A percentile compares a stretch with the other conserved stretches of the same genome.
Conservation (phyloP, 768 basidiomycete genomes). For the Boletus rubropictus region DNA sequence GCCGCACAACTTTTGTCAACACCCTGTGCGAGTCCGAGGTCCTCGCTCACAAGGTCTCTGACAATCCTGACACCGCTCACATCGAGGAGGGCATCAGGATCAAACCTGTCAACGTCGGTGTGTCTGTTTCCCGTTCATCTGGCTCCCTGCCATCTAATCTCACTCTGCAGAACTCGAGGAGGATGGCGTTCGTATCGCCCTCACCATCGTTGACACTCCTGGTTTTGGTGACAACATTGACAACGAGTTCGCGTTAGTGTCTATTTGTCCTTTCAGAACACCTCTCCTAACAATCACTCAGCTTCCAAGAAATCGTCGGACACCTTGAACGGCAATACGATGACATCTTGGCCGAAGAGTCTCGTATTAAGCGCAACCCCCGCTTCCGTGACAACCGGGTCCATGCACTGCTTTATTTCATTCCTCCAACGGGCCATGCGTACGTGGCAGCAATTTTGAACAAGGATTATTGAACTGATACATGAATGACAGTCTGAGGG, state of each 20-base stretch:
- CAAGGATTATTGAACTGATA: not conserved
- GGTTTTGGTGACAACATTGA: constrained; percentile 99
- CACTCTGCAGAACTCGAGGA: constrained; percentile 80
- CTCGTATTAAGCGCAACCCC: constrained; percentile 98
- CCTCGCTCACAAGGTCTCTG: constrained; percentile 78
- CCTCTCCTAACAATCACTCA: constrained; percentile 28
- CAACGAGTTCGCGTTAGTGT: constrained; percentile 91
- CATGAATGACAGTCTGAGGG: constrained; percentile 59
- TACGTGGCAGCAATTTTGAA: constrained; percentile 38
- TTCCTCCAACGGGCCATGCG: constrained; percentile 97
- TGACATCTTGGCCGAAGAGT: constrained; percentile 97
- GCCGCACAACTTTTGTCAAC: constrained; percentile 98
- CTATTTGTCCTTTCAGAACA: constrained; percentile 3
- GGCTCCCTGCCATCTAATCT: not conserved
- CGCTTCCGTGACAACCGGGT: constrained; percentile 98
- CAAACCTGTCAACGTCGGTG: constrained; percentile 91
- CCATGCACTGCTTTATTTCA: constrained; percentile 95
- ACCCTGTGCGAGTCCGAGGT: constrained; percentile 97
- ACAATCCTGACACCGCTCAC: constrained; percentile 84
- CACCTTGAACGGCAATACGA: constrained; percentile 99
- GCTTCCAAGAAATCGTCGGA: constrained; percentile 95
- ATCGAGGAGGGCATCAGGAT: constrained; percentile 92
- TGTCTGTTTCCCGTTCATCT: not conserved
- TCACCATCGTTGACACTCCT: constrained; percentile 98
- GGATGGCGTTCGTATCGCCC: constrained; percentile 94